These are phyloP conservation scores for Mollisiaceae sp. DNA, from an alignment of 2,329 filamentous ascomycete genomes.

Conservation along the genomic window DNA sequence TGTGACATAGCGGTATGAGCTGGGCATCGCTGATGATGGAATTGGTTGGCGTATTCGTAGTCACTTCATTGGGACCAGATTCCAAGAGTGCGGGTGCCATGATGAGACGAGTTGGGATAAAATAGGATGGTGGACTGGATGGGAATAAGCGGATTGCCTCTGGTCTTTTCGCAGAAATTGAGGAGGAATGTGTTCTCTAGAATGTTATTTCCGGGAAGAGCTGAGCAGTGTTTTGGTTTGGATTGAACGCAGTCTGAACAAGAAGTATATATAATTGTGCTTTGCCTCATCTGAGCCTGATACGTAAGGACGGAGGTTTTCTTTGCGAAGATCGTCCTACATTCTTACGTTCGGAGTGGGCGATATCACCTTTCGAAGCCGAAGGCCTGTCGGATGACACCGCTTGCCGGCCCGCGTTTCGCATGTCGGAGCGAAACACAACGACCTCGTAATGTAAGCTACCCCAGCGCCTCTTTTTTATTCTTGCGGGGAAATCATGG, in stretches of 20 bases:
- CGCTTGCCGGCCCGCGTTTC: not conserved
- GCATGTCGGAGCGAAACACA: not conserved
- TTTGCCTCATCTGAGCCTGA: not conserved
- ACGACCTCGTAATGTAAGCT: not conserved
- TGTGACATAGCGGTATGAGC: slow-evolving; percentile 43
- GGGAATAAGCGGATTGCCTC: not conserved
- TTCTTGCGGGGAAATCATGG: not conserved
- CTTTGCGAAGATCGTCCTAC: too few relatives aligned
- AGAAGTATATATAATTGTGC: not conserved
- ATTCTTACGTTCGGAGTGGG: too few relatives aligned
- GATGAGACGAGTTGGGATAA: not conserved
- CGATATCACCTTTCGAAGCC: not conserved
- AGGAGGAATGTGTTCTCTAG: not conserved
- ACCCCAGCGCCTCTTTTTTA: not conserved
- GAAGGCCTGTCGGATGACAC: not conserved
- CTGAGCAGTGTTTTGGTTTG: not conserved
- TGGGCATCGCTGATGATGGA: not conserved
- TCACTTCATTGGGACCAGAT: not conserved
- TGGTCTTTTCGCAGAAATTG: not conserved
- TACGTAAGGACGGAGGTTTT: not conserved
- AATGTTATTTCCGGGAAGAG: not conserved
- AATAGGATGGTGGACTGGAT: not conserved
- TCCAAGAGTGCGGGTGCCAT: slow-evolving; percentile 1
- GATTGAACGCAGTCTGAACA: not conserved
- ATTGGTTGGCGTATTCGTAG: not conserved